Evolutionary conservation across 2,329 filamentous ascomycete species (phyloP), one percentile per base, ranked within the genome.

Genomic region (Alternaria sp.): DNA sequence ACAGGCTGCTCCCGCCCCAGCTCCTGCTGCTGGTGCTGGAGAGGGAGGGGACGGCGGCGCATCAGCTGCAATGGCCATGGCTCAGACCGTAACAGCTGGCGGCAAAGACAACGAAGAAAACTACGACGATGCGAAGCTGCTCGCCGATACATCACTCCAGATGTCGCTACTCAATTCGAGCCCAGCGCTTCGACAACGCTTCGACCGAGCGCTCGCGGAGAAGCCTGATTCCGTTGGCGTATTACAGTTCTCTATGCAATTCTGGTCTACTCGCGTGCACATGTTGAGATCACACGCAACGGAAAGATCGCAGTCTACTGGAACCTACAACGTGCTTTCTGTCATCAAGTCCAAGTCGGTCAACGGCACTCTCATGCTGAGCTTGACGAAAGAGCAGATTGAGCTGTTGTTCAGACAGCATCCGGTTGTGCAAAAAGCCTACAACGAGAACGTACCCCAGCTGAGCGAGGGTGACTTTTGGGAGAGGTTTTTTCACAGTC

Each of bases 351-450:
- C 92, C 7, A 87, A 89, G 55, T 87, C 90, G 6, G 89, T 92
- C 57, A 90, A 90, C 64, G 88, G 90, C 22, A 66, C 68, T 61
- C 85, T 90, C 45, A 93, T 91, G 78, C 84, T 97, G 69, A 94
- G 92, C 72, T 90, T 99, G 65, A 95, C 89, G 67, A 90, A 93
- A 62, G 94, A 97, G 79, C 94, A 98, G 79, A 92, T 98, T 53
- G 91, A 94, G 73, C 87, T 97, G 74, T 95, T 99, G 54, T 94
- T 99, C 79, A 89, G 87, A 62, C 95, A 98, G 77, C 94, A 99
- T 78, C 93, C 95, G 2, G 84, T 99, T 0, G 90, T 99, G 60
- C 92, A 92, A 76, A 88, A 89, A 20, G 92, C 97, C 7, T 98
- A 97, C 79, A 93, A 98, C 74, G 94, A 97, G 74, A 93, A 94